Evolutionary conservation across 164 flowering plant species (phyloP).

Genomic region (Hamamelis virginiana): DNA sequence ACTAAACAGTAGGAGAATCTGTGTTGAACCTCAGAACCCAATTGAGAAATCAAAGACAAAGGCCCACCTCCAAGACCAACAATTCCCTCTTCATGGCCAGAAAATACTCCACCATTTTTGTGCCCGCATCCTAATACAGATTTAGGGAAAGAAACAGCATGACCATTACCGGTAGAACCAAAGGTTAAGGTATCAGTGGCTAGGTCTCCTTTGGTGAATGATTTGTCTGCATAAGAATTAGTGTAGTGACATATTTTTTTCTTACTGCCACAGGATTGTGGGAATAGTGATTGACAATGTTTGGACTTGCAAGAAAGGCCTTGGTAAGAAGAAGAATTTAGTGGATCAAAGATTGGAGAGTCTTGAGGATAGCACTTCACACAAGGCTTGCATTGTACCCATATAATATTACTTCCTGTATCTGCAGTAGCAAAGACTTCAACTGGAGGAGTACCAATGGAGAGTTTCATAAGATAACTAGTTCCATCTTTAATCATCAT

Average conservation of each 20-base stretch:
- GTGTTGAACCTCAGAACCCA: constrained; percentile 2
- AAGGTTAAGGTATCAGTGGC: constrained; percentile 28
- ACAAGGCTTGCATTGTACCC: constrained; percentile 50
- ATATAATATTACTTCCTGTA: constrained; percentile 42
- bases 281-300: constrained; percentile 7
- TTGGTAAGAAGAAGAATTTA: constrained; percentile 17
- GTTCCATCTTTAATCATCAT: neutral
- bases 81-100: constrained; percentile 17
- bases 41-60: constrained; percentile 19
- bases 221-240: constrained; percentile 26
- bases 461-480: constrained; percentile 25
- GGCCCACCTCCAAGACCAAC: constrained; percentile 33
- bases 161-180: constrained; percentile 13
- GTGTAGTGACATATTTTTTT: constrained; percentile 5
- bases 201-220: constrained; percentile 24
- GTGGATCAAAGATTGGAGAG: constrained; percentile 32
- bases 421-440: constrained; percentile 30
- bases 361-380: constrained; percentile 26
- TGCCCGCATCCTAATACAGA: constrained; percentile 30
- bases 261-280: neutral
- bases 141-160: constrained; percentile 5
- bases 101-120: constrained; percentile 22
- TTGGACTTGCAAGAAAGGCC: constrained; percentile 20
- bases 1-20: constrained; percentile 32
- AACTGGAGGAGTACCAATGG: constrained; percentile 35